These are phyloP conservation scores for Pythium monospermum DNA, from an alignment of 352 stramenopile species.

Conservation along the genomic window DNA sequence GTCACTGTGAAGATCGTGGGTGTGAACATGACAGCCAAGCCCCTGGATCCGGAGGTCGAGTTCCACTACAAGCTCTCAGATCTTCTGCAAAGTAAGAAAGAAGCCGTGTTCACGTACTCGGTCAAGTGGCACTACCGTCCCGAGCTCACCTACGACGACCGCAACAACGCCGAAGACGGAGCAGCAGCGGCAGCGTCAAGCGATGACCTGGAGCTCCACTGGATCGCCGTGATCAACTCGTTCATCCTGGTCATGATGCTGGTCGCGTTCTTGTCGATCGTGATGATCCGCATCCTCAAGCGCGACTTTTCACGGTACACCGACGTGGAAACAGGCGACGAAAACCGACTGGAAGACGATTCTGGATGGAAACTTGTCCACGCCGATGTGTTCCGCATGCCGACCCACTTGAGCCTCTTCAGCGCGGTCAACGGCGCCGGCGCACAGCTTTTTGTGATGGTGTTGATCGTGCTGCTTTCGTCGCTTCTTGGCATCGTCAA, in stretches of 20 bases:
- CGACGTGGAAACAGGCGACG: slow-evolving; percentile 88
- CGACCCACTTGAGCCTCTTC: slow-evolving; percentile 89
- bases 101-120: slow-evolving; percentile 93
- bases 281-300: slow-evolving; percentile 96
- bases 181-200: slow-evolving; percentile 14
- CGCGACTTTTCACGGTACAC: slow-evolving; percentile 98
- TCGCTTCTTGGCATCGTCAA: slow-evolving; percentile 91
- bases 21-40: slow-evolving; percentile 64
- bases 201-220: slow-evolving; percentile 92
- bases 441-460: slow-evolving; percentile 93
- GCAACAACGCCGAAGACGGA: slow-evolving; percentile 79
- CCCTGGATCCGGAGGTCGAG: slow-evolving; percentile 46
- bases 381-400: slow-evolving; percentile 95
- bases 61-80: slow-evolving; percentile 53
- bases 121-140: slow-evolving; percentile 92
- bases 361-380: slow-evolving; percentile 98
- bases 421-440: slow-evolving; percentile 90
- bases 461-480: slow-evolving; percentile 88
- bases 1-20: slow-evolving; percentile 45
- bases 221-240: slow-evolving; percentile 98
- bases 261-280: slow-evolving; percentile 95
- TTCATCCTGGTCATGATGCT: slow-evolving; percentile 97
- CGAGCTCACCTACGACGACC: slow-evolving; percentile 85
- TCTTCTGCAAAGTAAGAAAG: slow-evolving; percentile 30
- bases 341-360: slow-evolving; percentile 90